Conservation (phyloP, 2,329 filamentous ascomycete genomes). For the Hymenoscyphus albidus region DNA sequence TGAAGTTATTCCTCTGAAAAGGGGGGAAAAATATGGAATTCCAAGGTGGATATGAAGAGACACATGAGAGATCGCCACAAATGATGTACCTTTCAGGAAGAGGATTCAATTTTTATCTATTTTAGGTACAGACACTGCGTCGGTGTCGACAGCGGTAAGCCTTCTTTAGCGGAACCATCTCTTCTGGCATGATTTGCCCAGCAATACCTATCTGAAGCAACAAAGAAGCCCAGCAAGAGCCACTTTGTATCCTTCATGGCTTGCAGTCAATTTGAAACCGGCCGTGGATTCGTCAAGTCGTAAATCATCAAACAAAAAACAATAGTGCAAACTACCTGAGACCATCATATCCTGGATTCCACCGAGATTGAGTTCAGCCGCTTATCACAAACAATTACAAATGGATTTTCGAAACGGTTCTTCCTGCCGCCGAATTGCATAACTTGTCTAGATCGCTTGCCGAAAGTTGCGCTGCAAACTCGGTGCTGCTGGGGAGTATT, state of each 20-base stretch:
- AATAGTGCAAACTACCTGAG: neutral
- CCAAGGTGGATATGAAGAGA: neutral
- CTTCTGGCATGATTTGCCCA: neutral
- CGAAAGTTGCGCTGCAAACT: conserved; percentile 41
- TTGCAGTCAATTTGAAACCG: neutral
- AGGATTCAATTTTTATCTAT: neutral
- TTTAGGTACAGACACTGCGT: neutral
- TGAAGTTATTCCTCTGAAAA: conserved; percentile 18
- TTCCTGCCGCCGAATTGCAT: conserved; percentile 8
- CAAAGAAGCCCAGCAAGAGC: neutral
- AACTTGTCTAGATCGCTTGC: conserved; percentile 32
- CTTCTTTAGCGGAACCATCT: neutral
- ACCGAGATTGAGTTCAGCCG: neutral
- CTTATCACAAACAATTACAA: neutral
- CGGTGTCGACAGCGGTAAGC: neutral
- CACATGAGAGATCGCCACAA: neutral
- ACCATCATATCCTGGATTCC: neutral
- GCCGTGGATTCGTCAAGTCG: neutral
- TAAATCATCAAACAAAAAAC: neutral
- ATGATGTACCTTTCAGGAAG: neutral
- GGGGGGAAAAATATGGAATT: conserved; percentile 21
- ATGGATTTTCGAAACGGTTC: conserved; percentile 18
- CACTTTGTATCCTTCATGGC: neutral
- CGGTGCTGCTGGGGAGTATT: conserved; percentile 30
- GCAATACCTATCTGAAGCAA: neutral